Base-by-base conservation (phyloP, 768 basidiomycete genomes). In the Phylloporus rhodoxanthus region DNA sequence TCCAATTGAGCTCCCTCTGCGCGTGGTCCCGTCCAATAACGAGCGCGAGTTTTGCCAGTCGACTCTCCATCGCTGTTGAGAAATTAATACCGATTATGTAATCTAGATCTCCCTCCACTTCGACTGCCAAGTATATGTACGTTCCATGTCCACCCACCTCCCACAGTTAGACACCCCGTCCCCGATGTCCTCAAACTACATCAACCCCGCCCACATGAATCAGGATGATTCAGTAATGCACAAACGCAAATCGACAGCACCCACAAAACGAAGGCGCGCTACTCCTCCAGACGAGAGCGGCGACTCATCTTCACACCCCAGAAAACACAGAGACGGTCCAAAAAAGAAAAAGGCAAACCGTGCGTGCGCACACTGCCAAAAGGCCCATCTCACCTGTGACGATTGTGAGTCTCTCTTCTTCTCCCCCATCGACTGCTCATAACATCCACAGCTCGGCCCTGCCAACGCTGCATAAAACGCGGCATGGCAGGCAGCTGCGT, bases 311-410 rank as follows among this genome's bases (percentile, higher is more conserved):
- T 63, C 65, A 19, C 66, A 72, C 29, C 68, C 59, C 11, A 74
- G 78, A 56, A 86, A 83, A 58, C 73, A 73, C 65, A 78, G 81
- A 64, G 85, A 87, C 47, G 82, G 82, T 1, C 87, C 86, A 28
- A 91, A 88, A 79, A 94, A 93, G 80, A 94, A 93, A 78, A 93
- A 94, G 69, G 91, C 92, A 0, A 89, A 80, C 59, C 81, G 92
- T 41, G 95, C 95, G 42, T 98, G 95, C 65, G 85, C 89, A 54
- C 89, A 91, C 58, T 98, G 95, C 68, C 94, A 97, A 70, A 95
- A 92, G 68, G 92, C 93, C 2, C 95, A 98, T 69, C 74, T 98
- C 57, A 98, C 95, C n/a, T 98, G 95, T 67, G 94, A 98, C 67
- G 95, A 97, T 63, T 83, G 95, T 96, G 63, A 66, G 89, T 80